phyloP scores from a whole-genome alignment of 2,329 filamentous ascomycete species.

The Cadophora sp. region DNA sequence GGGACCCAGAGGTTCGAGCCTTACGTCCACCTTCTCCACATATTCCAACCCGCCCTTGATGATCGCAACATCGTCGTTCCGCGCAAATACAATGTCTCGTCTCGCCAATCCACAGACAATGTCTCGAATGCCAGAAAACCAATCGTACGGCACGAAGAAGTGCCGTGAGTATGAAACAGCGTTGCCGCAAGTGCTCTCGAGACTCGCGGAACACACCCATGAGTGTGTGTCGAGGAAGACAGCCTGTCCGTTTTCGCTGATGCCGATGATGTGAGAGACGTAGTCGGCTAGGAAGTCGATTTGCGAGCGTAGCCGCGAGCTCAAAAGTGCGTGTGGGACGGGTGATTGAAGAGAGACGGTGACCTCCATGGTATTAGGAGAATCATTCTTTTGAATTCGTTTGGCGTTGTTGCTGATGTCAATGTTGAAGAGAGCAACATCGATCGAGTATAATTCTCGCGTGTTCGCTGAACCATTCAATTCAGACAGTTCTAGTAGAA shows the following conservation, averaged over 20 bases:
- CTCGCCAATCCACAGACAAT: constrained; percentile 32
- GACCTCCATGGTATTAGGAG: constrained; percentile 9
- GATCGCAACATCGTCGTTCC: constrained; percentile 39
- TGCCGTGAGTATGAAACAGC: constrained; percentile 38
- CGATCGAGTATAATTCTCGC: constrained; percentile 29
- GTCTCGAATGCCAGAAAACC: constrained; percentile 40
- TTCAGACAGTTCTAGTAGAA: constrained; percentile 38
- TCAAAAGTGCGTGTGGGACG: constrained; percentile 13
- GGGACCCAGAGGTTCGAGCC: constrained; percentile 15
- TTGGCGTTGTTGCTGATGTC: constrained; percentile 19
- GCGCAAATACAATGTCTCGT: constrained; percentile 40
- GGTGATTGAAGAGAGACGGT: constrained; percentile 10
- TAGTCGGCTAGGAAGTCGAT: constrained; percentile 27
- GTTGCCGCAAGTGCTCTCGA: constrained; percentile 23
- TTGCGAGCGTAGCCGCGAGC: constrained; percentile 24
- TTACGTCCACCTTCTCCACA: constrained; percentile 36
- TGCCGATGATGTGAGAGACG: constrained; percentile 38
- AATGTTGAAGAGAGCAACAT: constrained; percentile 29
- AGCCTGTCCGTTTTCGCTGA: constrained; percentile 33
- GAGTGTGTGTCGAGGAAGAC: constrained; percentile 41
- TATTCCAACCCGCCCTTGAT: constrained; percentile 41
- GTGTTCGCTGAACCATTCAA: constrained; percentile 30
- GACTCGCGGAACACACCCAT: constrained; percentile 42
- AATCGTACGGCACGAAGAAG: constrained; percentile 46
- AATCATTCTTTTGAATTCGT: constrained; percentile 11